A percentile compares a stretch with the other conserved stretches of the same genome.
Conservation (phyloP, 257 asterid species). For the Nicotiana otophora region DNA sequence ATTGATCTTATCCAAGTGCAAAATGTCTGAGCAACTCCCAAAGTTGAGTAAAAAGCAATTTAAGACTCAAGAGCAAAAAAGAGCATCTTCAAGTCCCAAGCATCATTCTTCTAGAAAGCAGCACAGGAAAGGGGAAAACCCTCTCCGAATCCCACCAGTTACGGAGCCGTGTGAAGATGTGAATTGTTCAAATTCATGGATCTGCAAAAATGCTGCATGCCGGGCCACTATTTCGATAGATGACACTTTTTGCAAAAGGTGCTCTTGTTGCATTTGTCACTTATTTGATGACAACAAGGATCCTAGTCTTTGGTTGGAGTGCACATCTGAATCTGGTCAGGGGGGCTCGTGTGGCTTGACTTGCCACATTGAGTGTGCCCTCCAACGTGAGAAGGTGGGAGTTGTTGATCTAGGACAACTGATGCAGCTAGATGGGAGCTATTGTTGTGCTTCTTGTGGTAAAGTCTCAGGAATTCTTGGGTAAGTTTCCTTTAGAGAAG, state of each 20-base stretch:
- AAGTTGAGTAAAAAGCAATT: conserved; percentile 43
- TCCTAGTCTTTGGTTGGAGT: conserved; percentile 89
- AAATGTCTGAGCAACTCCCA: conserved; percentile 57
- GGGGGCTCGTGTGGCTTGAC: conserved; percentile 78
- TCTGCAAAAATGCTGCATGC: conserved; percentile 77
- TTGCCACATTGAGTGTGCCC: conserved; percentile 85
- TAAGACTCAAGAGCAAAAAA: conserved; percentile 48
- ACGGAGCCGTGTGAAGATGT: conserved; percentile 45
- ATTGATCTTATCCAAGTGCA: conserved; percentile 27
- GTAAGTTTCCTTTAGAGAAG: conserved; percentile 31
- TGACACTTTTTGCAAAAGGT: conserved; percentile 81
- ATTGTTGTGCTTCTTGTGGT: conserved; percentile 85
- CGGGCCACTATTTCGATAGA: conserved; percentile 64
- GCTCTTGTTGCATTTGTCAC: conserved; percentile 88
- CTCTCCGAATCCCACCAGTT: conserved; percentile 52
- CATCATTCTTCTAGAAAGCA: conserved; percentile 61
- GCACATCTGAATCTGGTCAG: conserved; percentile 60
- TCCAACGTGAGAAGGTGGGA: conserved; percentile 71
- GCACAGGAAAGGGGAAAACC: conserved; percentile 59
- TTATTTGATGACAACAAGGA: conserved; percentile 85
- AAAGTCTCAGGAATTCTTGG: conserved; percentile 86
- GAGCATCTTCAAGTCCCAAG: conserved; percentile 46
- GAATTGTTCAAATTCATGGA: conserved; percentile 48
- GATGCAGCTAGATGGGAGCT: conserved; percentile 90
- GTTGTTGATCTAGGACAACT: conserved; percentile 70